Conservation (phyloP, 2,329 filamentous ascomycete species). For the Tolypocladium cylindrosporum region DNA sequence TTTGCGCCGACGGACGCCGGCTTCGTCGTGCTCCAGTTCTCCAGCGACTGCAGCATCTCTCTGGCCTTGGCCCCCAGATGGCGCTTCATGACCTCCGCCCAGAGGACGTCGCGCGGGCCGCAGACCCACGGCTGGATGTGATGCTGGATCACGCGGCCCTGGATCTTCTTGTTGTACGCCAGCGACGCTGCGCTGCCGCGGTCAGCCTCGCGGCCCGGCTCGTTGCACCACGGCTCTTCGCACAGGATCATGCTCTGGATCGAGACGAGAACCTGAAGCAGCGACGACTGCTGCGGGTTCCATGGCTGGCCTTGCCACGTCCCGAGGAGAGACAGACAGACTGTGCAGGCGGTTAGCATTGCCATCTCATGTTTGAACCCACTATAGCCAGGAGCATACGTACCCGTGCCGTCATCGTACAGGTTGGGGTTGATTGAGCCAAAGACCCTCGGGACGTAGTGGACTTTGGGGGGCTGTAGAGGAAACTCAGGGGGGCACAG, state of each 20-base stretch:
- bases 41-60: not conserved
- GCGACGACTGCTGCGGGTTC: constrained; percentile 33
- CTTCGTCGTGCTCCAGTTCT: not conserved
- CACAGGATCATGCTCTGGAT: constrained; percentile 49
- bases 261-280: constrained; percentile 42
- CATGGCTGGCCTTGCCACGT: constrained; percentile 38
- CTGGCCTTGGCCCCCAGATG: not conserved
- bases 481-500: constrained; percentile 33
- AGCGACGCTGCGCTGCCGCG: not conserved
- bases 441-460: not conserved
- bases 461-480: constrained; percentile 25
- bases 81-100: not conserved
- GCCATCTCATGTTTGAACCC: too few species aligned
- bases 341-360: constrained; percentile 17
- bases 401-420: constrained; percentile 36
- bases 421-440: constrained; percentile 38
- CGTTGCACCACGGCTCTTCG: constrained; percentile 43
- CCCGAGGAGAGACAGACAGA: constrained; percentile 39
- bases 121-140: not conserved
- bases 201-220: constrained; percentile 30
- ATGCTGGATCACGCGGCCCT: not conserved
- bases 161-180: not conserved
- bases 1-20: not conserved
- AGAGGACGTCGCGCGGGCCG: not conserved
- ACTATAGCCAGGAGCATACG: not conserved